Evolutionary conservation across 2,329 filamentous ascomycete species (phyloP).

Genomic region (Colletotrichum sp.): DNA sequence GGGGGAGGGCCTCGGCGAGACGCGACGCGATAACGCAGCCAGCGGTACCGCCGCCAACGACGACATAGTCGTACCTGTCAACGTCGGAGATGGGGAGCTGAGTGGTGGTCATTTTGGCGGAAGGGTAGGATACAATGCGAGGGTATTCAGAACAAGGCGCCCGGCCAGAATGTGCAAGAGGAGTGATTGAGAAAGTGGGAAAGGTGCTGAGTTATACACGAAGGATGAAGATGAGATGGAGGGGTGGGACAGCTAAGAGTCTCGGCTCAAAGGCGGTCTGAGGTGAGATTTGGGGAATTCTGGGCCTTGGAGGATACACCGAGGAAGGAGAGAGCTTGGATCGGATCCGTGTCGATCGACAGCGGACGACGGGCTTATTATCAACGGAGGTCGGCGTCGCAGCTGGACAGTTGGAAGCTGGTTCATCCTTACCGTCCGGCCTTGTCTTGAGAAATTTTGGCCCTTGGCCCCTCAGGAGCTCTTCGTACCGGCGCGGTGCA

Average conservation of each 20-base stretch:
- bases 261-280: constrained; percentile 9
- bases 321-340: background rate
- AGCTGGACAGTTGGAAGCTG: background rate
- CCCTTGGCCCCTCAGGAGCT: background rate
- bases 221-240: background rate
- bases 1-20: constrained; percentile 81
- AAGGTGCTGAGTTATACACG: background rate
- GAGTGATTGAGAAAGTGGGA: background rate
- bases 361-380: background rate
- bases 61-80: constrained; percentile 80
- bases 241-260: background rate
- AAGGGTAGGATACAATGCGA: background rate
- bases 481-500: background rate
- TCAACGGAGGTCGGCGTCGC: background rate
- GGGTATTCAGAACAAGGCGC: constrained; percentile 8
- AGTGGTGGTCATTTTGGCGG: constrained; percentile 64
- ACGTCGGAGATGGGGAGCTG: constrained; percentile 67
- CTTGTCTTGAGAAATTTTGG: background rate
- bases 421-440: background rate
- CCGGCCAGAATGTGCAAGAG: background rate
- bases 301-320: background rate
- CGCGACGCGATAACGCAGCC: constrained; percentile 85
- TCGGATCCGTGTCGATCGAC: background rate
- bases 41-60: constrained; percentile 85
- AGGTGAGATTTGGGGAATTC: constrained; percentile 5